Base-by-base conservation (phyloP, 2,329 filamentous ascomycete genomes). In the Colletotrichum melonis region DNA sequence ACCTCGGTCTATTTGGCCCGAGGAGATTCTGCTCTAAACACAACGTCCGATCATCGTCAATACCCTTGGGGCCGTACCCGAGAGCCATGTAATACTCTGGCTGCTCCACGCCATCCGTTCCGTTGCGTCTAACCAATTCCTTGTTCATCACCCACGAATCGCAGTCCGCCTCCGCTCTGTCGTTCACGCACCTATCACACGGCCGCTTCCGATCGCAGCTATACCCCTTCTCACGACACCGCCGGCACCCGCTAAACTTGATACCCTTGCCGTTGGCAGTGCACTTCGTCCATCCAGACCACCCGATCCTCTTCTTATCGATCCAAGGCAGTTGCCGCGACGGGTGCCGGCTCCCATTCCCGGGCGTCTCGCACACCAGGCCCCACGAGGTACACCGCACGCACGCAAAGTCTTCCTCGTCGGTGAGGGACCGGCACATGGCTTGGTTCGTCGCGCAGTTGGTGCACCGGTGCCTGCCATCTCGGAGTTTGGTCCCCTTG, bases 131-230 rank as follows among this genome's bases (percentile, higher is more conserved):
- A 9, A 35, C 54, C n/a, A 8, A n/a, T 11, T 57, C 64, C 26
- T 46, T 28, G 26, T 26, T 24, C 6, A 11, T 22, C 3, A 38
- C n/a, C 22, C 49, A 76, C 6, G n/a, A 26, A 16, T 78, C 74
- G 19, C 77, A 77, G 9, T 76, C 70, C 3, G 56, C 12, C 54
- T 49, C 30, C 11, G 67, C 35, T 1, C 67, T 74, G 24, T 69
- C 42, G 8, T 64, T 24, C 12, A 74, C 67, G 75, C 83, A 84
- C 4, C 78, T 81, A 63, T 84, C 81, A 68, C 83, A 84, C 1
- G 83, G 83, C 24, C 82, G 78, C 66, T 82, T 81, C 1, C 80
- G 79, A 60, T 84, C 83, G 70, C 83, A 84, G 9, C 35, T 58
- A 3, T 63, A 38, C 6, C 42, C 52, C 26, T 63, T 56, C 3